Evolutionary conservation across 2,329 filamentous ascomycete genomes (phyloP), one percentile per base, ranked within the genome.

Genomic region (Hawksworthiomyces lignivorus): DNA sequence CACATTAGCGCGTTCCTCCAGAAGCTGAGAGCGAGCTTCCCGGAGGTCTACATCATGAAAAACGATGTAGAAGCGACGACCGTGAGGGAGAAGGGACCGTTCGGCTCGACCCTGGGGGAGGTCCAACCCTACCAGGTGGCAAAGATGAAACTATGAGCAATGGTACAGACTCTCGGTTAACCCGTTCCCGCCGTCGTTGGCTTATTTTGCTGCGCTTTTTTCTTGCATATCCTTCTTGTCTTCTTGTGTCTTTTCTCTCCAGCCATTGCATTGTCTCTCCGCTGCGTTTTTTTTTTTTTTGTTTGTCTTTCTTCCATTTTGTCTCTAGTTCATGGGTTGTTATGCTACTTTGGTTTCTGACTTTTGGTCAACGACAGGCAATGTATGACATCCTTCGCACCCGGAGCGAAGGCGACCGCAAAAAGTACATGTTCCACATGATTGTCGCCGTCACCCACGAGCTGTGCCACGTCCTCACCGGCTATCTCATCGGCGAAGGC

Each of bases 371-470:
- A 20, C 19, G 18, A 26, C 22, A 36, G 34, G 22, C 22, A 24
- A 17, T 36, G 14, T 21, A 36, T 10, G 8, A 36, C 19, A 36
- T 36, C 11, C 19, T 21, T 8, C n/a, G n/a, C 21, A 26, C 34
- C 7, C 34, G 8, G n/a, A 24, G 12, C 34, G 12, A 26, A 12
- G 21, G 12, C 34, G 22, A 22, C 19, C 12, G 15, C 21, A 24
- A 24, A 17, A 17, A 21, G 34, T 36, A 36, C 15, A 36, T 36
- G 34, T 36, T 36, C 22, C 34, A 36, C 8, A 36, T 36, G 34
- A 36, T n/a, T 17, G 22, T 36, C 10, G 7, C 34, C 19, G 34
- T 36, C n/a, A 21, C 34, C 12, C 34, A 36, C 15, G 34, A 36
- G 15, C 18, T 36, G 19, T 10, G 34, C 19, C 34, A 36, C 15